These are phyloP conservation scores for Mortierella sp. DNA, from an alignment of 371 early-diverging fungal genomes.

Conservation along the genomic window DNA sequence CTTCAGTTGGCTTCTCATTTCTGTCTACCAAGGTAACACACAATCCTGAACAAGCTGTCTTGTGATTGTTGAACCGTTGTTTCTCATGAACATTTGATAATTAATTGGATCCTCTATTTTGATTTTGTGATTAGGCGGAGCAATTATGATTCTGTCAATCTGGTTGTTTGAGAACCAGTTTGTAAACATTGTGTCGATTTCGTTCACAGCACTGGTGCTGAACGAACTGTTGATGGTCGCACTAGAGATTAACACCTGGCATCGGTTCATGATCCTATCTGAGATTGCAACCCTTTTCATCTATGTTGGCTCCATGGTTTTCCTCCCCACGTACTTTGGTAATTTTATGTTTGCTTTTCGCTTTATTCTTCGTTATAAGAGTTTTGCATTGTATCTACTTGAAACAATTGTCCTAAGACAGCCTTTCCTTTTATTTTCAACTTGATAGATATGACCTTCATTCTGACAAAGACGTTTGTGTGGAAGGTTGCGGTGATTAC, in stretches of 20 bases:
- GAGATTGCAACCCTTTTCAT: conserved; percentile 86
- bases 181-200: conserved; percentile 96
- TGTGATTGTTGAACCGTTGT: neutral
- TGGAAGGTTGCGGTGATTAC: conserved; percentile 96
- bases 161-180: conserved; percentile 97
- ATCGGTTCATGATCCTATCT: conserved; percentile 88
- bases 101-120: neutral
- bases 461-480: conserved; percentile 84
- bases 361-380: neutral
- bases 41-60: too few species aligned
- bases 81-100: neutral
- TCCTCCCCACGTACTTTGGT: conserved; percentile 94
- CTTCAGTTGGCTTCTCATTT: conserved; percentile 95
- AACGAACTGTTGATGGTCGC: conserved; percentile 99
- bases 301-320: conserved; percentile 91
- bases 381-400: neutral
- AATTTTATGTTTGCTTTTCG: conserved; percentile 21
- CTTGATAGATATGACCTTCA: conserved; percentile 84
- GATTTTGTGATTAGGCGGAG: conserved; percentile 71
- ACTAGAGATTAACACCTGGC: conserved; percentile 95
- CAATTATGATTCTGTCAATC: conserved; percentile 96
- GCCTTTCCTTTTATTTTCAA: neutral
- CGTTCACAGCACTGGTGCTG: conserved; percentile 97
- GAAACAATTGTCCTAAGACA: neutral
- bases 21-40: conserved; percentile 93